Conservation (phyloP, 495 filamentous ascomycete genomes). For the Aspergillus leporis region DNA sequence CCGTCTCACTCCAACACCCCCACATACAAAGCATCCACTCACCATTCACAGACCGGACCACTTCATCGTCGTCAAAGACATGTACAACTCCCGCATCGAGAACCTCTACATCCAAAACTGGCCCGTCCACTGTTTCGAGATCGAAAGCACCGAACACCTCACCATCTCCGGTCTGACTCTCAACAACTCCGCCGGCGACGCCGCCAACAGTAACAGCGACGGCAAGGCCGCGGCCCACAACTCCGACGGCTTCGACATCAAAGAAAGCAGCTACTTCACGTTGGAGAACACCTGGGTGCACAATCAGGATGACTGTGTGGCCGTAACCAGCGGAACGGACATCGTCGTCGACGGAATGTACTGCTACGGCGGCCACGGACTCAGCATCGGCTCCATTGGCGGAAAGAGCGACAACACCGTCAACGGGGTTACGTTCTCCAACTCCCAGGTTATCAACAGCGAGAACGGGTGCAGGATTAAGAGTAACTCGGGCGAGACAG, state of each 20-base stretch:
- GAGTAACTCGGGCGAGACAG: constrained; percentile 44
- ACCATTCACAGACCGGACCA: constrained; percentile 39
- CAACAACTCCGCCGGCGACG: constrained; percentile 45
- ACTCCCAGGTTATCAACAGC: constrained; percentile 31
- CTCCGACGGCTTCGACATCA: constrained; percentile 45
- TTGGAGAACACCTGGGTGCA: constrained; percentile 32
- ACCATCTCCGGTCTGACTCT: constrained; percentile 36
- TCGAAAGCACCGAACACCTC: constrained; percentile 29
- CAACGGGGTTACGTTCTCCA: constrained; percentile 38
- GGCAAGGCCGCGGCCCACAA: constrained; percentile 43
- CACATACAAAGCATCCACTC: background rate
- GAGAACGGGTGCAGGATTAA: constrained; percentile 49
- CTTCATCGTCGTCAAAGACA: constrained; percentile 46
- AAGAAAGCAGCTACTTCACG: constrained; percentile 28
- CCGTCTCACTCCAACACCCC: background rate
- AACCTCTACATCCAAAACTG: constrained; percentile 46
- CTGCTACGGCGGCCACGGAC: constrained; percentile 49
- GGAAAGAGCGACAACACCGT: constrained; percentile 51
- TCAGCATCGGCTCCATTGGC: constrained; percentile 50
- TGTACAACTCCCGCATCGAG: constrained; percentile 35
- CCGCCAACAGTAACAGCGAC: constrained; percentile 34
- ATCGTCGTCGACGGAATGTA: constrained; percentile 26
- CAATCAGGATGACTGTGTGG: constrained; percentile 52
- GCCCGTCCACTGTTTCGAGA: constrained; percentile 42
- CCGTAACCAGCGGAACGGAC: constrained; percentile 38